Evolutionary conservation across 2,329 filamentous ascomycete species (phyloP).

Genomic region (Neofusicoccum sp.): DNA sequence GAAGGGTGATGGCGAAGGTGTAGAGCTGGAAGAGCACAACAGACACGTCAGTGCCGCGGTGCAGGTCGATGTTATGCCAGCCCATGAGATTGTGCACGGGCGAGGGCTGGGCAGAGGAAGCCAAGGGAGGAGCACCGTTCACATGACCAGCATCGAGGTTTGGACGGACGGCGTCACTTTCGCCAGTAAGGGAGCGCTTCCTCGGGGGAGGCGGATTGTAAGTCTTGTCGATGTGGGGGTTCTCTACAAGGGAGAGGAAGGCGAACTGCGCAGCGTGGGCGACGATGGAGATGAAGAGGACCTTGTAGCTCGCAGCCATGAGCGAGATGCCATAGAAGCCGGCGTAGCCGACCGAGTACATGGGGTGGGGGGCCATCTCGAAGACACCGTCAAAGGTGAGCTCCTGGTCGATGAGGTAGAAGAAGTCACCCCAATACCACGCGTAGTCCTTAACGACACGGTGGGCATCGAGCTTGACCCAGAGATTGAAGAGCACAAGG

Average conservation of each 20-base stretch:
- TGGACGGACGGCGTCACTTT: slow-evolving; percentile 16
- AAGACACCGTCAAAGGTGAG: slow-evolving; percentile 98
- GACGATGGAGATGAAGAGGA: slow-evolving; percentile 93
- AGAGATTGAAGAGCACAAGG: slow-evolving; percentile 90
- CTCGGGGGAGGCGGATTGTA: slow-evolving; percentile 88
- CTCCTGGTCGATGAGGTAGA: slow-evolving; percentile 96
- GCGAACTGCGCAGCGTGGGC: slow-evolving; percentile 93
- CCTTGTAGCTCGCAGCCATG: slow-evolving; percentile 97
- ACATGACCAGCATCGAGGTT: slow-evolving; percentile 38
- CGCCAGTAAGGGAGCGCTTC: slow-evolving; percentile 37
- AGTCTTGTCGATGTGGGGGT: slow-evolving; percentile 95
- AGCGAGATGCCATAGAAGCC: slow-evolving; percentile 98
- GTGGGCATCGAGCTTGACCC: slow-evolving; percentile 98
- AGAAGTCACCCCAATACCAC: slow-evolving; percentile 99
- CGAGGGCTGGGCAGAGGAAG: slow-evolving; percentile 55
- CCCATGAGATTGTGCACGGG: slow-evolving; percentile 83
- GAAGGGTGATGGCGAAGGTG: slow-evolving; percentile 67
- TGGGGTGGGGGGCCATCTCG: slow-evolving; percentile 97
- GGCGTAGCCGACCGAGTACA: slow-evolving; percentile 98
- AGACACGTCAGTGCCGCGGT: slow-evolving; percentile 80
- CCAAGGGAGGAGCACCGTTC: slow-evolving; percentile 37
- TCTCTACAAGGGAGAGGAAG: slow-evolving; percentile 89
- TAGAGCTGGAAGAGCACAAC: slow-evolving; percentile 75
- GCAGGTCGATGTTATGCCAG: slow-evolving; percentile 78
- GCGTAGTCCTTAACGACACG: slow-evolving; percentile 98